Conservation (phyloP, 331 rosid genomes). For the Erythrophleum ivorense region DNA sequence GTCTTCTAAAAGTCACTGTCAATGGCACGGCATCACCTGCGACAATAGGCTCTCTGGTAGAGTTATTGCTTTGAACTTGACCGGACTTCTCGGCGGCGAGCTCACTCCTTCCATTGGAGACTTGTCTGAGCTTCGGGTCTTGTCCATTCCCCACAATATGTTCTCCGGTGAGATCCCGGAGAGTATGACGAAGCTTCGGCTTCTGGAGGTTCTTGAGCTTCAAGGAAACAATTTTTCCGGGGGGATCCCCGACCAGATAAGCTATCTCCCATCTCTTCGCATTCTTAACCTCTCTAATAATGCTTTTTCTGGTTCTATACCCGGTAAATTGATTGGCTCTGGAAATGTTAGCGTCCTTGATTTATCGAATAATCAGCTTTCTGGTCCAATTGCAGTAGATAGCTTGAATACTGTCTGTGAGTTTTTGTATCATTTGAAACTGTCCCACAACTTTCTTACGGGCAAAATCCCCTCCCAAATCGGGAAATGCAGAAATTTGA, state of each 20-base stretch:
- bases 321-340: conserved; percentile 48
- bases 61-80: conserved; percentile 47
- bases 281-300: conserved; percentile 63
- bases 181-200: conserved; percentile 46
- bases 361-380: conserved; percentile 62
- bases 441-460: conserved; percentile 60
- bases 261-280: conserved; percentile 48
- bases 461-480: conserved; percentile 57
- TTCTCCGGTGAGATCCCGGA: conserved; percentile 58
- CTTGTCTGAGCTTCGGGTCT: conserved; percentile 45
- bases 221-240: conserved; percentile 71
- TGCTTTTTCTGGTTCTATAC: conserved; percentile 52
- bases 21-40: conserved; percentile 58
- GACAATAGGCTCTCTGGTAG: conserved; percentile 24
- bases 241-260: conserved; percentile 49
- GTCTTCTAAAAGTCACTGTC: conserved; percentile 39
- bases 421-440: conserved; percentile 55
- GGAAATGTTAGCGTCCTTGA: conserved; percentile 50
- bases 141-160: conserved; percentile 52
- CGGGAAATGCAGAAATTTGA: conserved; percentile 60
- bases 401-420: conserved; percentile 41
- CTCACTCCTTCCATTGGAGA: conserved; percentile 44
- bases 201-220: conserved; percentile 54
- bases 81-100: conserved; percentile 46
- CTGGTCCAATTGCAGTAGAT: conserved; percentile 45